These are phyloP conservation scores for Beauveria medogensis DNA, from an alignment of 2,329 filamentous ascomycete genomes.

Conservation along the genomic window DNA sequence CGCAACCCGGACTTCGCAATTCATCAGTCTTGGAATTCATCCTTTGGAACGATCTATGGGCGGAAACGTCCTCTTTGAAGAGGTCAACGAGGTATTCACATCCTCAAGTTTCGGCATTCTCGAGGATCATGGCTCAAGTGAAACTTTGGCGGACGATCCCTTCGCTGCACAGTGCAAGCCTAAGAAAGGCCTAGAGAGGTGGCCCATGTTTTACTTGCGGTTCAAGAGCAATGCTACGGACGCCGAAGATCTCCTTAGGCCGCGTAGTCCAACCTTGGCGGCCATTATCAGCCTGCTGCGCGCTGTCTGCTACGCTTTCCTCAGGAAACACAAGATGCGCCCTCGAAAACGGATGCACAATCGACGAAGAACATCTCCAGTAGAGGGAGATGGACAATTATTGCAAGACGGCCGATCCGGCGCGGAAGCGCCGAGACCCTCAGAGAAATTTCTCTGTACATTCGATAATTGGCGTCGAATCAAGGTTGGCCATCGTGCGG, in stretches of 20 bases:
- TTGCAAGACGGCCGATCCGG: background rate
- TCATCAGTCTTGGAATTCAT: constrained; percentile 68
- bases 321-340: constrained; percentile 63
- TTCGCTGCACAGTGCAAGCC: constrained; percentile 24
- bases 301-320: constrained; percentile 63
- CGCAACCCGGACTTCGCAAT: constrained; percentile 67
- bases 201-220: constrained; percentile 84
- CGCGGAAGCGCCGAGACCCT: background rate
- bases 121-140: constrained; percentile 36
- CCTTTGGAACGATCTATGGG: constrained; percentile 51
- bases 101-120: constrained; percentile 66
- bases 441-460: constrained; percentile 13
- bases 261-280: constrained; percentile 32
- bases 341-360: constrained; percentile 32
- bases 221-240: constrained; percentile 38
- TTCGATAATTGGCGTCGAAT: constrained; percentile 33
- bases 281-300: constrained; percentile 51
- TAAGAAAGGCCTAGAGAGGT: constrained; percentile 65
- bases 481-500: constrained; percentile 19
- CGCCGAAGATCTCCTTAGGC: constrained; percentile 20
- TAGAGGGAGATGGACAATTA: background rate
- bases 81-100: constrained; percentile 69
- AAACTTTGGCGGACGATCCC: constrained; percentile 6
- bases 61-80: constrained; percentile 62
- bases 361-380: background rate